These are phyloP conservation scores for Talaromyces stipitatus DNA, from an alignment of 495 filamentous ascomycete genomes.

Conservation along the genomic window DNA sequence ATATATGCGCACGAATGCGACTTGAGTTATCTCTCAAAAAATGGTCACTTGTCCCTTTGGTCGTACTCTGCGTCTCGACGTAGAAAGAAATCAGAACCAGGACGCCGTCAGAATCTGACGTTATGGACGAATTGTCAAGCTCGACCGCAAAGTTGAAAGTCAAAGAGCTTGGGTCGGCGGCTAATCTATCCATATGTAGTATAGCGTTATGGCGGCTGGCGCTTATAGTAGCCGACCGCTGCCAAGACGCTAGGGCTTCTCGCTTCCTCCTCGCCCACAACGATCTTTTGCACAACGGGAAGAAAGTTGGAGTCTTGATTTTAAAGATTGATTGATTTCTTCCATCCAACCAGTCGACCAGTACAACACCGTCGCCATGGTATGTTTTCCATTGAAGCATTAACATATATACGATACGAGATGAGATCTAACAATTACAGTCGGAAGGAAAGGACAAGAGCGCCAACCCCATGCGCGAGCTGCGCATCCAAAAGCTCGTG, in stretches of 20 bases:
- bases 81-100: slow-evolving; percentile 10
- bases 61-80: neutral
- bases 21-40: slow-evolving; percentile 53
- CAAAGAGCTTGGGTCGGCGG: neutral
- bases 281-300: slow-evolving; percentile 26
- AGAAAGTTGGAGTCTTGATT: slow-evolving; percentile 1
- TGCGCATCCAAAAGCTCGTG: slow-evolving; percentile 99
- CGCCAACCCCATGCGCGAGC: slow-evolving; percentile 97
- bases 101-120: neutral
- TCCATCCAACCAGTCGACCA: slow-evolving; percentile 37
- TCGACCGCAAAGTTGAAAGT: neutral
- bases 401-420: too few species aligned
- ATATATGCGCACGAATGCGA: slow-evolving; percentile 60
- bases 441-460: slow-evolving; percentile 68
- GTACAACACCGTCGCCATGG: slow-evolving; percentile 41
- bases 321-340: slow-evolving; percentile 14
- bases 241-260: slow-evolving; percentile 34
- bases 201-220: neutral
- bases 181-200: neutral
- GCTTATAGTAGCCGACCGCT: slow-evolving; percentile 1
- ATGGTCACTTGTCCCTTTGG: slow-evolving; percentile 14
- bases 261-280: slow-evolving; percentile 41
- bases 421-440: slow-evolving; percentile 16
- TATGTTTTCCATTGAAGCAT: slow-evolving; percentile 22
- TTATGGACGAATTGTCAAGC: neutral